A percentile compares a stretch with the other conserved stretches of the same genome.
Evolutionary conservation across 495 filamentous ascomycete species (phyloP).

Genomic region (Acidiella bohemica): DNA sequence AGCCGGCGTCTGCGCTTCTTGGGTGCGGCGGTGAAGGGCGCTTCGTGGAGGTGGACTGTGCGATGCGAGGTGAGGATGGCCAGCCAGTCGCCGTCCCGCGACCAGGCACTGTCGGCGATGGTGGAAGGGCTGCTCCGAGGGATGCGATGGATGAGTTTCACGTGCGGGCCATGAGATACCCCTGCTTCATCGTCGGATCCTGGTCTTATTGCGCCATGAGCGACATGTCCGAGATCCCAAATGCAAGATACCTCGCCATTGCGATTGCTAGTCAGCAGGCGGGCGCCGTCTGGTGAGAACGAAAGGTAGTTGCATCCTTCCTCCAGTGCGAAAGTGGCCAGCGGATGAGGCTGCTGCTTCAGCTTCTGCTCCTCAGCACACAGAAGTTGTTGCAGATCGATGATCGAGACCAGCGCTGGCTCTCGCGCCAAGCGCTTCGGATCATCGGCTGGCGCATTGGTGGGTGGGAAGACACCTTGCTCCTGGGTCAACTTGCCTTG

Average conservation of each 20-base stretch:
- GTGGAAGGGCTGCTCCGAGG: constrained; percentile 80
- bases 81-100: constrained; percentile 62
- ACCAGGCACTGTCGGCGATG: constrained; percentile 81
- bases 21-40: constrained; percentile 52
- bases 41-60: constrained; percentile 82
- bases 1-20: constrained; percentile 11
- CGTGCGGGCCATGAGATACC: constrained; percentile 36
- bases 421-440: constrained; percentile 38
- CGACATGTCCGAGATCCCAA: constrained; percentile 80
- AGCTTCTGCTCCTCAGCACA: constrained; percentile 28
- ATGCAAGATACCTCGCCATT: constrained; percentile 87
- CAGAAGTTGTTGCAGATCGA: constrained; percentile 59
- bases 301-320: constrained; percentile 86
- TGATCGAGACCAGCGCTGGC: constrained; percentile 66
- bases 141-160: constrained; percentile 75
- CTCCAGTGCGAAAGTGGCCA: constrained; percentile 67
- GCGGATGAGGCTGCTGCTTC: constrained; percentile 41
- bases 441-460: constrained; percentile 36
- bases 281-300: constrained; percentile 70
- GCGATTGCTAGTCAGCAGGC: constrained; percentile 74
- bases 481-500: constrained; percentile 21
- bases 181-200: constrained; percentile 19
- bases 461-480: constrained; percentile 52
- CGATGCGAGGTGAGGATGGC: constrained; percentile 83
- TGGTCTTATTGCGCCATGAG: constrained; percentile 30